Base-by-base conservation (phyloP, 2,329 filamentous ascomycete species). In the Epichloe hybrida region DNA sequence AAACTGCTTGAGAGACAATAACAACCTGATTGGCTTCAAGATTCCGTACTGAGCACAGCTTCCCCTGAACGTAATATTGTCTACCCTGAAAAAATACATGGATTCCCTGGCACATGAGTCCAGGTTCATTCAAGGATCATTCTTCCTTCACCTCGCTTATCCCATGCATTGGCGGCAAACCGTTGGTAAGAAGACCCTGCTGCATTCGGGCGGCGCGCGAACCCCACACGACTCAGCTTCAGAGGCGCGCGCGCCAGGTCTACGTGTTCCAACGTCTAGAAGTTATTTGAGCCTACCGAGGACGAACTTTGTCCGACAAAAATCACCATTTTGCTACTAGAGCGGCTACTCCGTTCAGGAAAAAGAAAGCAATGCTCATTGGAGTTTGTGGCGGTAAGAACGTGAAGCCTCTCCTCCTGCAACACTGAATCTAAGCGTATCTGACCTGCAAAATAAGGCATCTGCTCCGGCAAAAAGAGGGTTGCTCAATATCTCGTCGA, bases 381-480 rank as follows among this genome's bases (percentile, higher is more conserved):
- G 86, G 85, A 50, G 75, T 90, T 53, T 89, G 85, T 60, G 84
- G 84, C 62, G 81, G 83, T 84, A 73, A 62, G 68, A 39, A 37
- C 34, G 15, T 48, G 31, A 9, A 23, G 15, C 21, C 36, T 41
- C 15, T 34, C 45, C n/a, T 39, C 12, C 42, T 41, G 45, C 37
- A 13, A 23, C 49, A 50, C 44, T 15, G 23, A 51, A 11, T 15
- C 37, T 46, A 27, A 49, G 46, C 4, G 17, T 21, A 38, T 43
- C 48, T 55, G 47, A 53, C 56, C 48, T 21, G 17, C 20, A 41
- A 23, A 5, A 35, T 62, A 93, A 93, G 90, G 87, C 62, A 91
- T 96, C 61, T 97, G 90, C 71, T 83, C 91, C 46, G 93, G 93
- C 61, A 97, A 96, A 72, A 83, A 82, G 64, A 88, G 88, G 9